Evolutionary conservation across 768 basidiomycete genomes (phyloP), one percentile per base, ranked within the genome.

Genomic region (Trametes gibbosa): DNA sequence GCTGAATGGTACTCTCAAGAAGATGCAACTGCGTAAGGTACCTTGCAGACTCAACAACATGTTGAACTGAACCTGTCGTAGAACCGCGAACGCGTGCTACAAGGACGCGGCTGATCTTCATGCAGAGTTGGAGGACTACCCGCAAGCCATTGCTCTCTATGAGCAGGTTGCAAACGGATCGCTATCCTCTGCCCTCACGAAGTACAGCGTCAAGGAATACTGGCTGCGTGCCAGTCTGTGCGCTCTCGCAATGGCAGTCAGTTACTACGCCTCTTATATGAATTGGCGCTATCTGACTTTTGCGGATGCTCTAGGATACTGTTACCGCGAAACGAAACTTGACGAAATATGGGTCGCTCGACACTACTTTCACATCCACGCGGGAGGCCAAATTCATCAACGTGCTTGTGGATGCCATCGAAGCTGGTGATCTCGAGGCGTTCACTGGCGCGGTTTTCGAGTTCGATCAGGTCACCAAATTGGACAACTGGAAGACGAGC

Each of bases 1-100:
- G 96, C 87, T 24, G 95, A 99, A 41, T 96, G 96, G 93, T 98
- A 99, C 77, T 81, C 86, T n/a, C 89, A 94, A 67, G 97, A 99
- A 74, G 97, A 98, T 76, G 95, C 97, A 13, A 81, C 85, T 63
- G 95, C 96, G 96, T 97, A 77, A 72, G 92, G 77, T 13, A 24
- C n/a, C 56, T 3, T 43, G 24, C 19, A 25, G 13, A 24, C 51
- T 34, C 23, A 23, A 34, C 21, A 29, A 6, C 29, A 57, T 8
- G 24, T 14, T 3, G 23, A 55, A 62, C 59, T 29, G 43, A 24
- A 5, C 7, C 14, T 27, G 8, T 24, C n/a, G 49, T 68, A 98
- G 96, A 21, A 97, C 95, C 47, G 96, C 95, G 47, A 98, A 95
- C 72, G 86, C 85, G 29, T 98, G 95, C 74, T 95, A 85, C 77